These are phyloP conservation scores for Carex littledalei DNA, from an alignment of 176 grass and related monocot species.

Conservation along the genomic window DNA sequence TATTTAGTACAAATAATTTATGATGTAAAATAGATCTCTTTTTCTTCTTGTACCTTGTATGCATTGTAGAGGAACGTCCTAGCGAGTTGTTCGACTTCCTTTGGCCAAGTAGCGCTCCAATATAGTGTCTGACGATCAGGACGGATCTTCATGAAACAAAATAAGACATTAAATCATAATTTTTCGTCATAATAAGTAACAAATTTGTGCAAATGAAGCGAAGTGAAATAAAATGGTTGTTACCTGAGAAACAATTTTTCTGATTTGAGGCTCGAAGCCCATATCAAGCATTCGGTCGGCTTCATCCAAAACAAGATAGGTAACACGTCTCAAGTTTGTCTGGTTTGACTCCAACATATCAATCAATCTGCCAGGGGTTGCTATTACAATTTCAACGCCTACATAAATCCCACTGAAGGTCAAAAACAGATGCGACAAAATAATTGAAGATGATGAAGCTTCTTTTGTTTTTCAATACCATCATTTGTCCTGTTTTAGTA, in stretches of 20 bases:
- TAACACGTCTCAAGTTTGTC: conserved; percentile 90
- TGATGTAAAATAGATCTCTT: conserved; percentile 2
- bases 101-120: conserved; percentile 99
- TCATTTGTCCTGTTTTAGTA: neutral
- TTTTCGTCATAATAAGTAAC: conserved; percentile 9
- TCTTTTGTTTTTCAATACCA: neutral
- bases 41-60: conserved; percentile 60
- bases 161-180: conserved; percentile 12
- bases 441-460: neutral
- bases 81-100: conserved; percentile 93
- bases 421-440: neutral
- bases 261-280: conserved; percentile 98
- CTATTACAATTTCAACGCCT: conserved; percentile 99
- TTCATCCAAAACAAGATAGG: conserved; percentile 98
- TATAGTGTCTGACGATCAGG: conserved; percentile 95
- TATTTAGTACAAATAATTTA: neutral
- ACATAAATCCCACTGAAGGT: neutral
- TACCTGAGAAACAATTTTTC: conserved; percentile 99
- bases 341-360: conserved; percentile 98
- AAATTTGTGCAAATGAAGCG: neutral
- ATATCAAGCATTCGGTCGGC: conserved; percentile 97
- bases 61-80: conserved; percentile 88
- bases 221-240: neutral
- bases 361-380: conserved; percentile 94
- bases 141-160: conserved; percentile 63